Conservation (phyloP, 345 rosid species). For the Linum tenue region DNA sequence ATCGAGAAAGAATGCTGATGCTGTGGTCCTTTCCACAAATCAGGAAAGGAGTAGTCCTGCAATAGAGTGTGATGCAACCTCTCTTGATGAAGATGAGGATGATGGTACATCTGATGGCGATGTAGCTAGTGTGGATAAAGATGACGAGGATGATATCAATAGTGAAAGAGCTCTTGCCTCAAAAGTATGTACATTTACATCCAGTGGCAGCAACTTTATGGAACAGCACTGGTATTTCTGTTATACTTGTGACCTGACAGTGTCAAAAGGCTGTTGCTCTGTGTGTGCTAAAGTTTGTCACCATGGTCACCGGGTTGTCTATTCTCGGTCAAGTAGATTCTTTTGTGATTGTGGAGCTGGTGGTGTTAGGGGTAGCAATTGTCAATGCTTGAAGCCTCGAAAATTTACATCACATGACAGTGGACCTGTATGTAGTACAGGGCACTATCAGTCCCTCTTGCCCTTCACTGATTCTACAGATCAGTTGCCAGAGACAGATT, state of each 20-base stretch:
- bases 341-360: conserved; percentile 99
- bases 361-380: conserved; percentile 93
- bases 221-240: conserved; percentile 99
- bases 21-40: conserved; percentile 52
- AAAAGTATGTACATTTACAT: conserved; percentile 93
- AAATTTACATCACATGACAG: conserved; percentile 62
- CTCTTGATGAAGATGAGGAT: conserved; percentile 96
- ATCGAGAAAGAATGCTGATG: conserved; percentile 57
- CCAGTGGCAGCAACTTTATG: conserved; percentile 98
- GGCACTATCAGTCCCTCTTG: conserved; percentile 59
- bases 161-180: conserved; percentile 89
- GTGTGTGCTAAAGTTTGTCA: conserved; percentile 98
- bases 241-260: conserved; percentile 97
- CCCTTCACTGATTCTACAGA: conserved; percentile 71
- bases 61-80: conserved; percentile 90
- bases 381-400: conserved; percentile 95
- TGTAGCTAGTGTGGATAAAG: conserved; percentile 90
- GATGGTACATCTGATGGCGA: conserved; percentile 99
- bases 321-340: conserved; percentile 91
- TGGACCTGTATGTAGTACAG: conserved; percentile 40
- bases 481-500: conserved; percentile 83
- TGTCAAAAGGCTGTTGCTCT: conserved; percentile 96
- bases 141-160: conserved; percentile 84
- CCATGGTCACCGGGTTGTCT: conserved; percentile 96
- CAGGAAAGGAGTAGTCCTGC: conserved; percentile 64